Evolutionary conservation across 225 moss, liverwort and hornwort genomes (phyloP).

Genomic region (Takakia lepidozioides): DNA sequence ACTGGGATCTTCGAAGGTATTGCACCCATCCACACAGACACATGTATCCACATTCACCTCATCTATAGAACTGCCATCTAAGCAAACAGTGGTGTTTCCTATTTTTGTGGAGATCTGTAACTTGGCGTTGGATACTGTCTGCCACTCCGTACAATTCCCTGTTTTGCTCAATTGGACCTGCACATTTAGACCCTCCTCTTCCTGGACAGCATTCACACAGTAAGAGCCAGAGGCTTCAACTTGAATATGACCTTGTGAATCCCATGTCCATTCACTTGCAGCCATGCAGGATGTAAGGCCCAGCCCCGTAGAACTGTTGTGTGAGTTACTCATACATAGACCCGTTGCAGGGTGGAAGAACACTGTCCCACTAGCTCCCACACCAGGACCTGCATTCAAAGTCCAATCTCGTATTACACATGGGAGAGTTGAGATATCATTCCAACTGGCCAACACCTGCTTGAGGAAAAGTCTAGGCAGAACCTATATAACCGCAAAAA

Average conservation of each 20-base stretch:
- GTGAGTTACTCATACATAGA: not conserved
- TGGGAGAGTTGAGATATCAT: no score
- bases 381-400: no score
- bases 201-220: no score
- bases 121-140: not conserved
- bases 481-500: no score
- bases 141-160: constrained; percentile 6
- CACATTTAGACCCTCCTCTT: no score
- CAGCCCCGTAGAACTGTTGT: not conserved
- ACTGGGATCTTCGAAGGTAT: no score
- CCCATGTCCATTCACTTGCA: constrained; percentile 1
- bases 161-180: no score
- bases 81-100: constrained; percentile 4
- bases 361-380: no score
- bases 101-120: constrained; percentile 7
- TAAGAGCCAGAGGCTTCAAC: not conserved
- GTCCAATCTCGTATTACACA: no score
- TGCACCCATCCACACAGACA: not conserved
- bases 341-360: constrained; percentile 5
- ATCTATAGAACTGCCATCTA: not conserved
- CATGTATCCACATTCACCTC: not conserved
- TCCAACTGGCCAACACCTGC: no score
- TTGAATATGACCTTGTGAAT: no score
- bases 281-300: not conserved
- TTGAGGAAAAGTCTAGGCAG: no score